Conservation (phyloP, 2,329 filamentous ascomycete species). For the Botrytis aclada region DNA sequence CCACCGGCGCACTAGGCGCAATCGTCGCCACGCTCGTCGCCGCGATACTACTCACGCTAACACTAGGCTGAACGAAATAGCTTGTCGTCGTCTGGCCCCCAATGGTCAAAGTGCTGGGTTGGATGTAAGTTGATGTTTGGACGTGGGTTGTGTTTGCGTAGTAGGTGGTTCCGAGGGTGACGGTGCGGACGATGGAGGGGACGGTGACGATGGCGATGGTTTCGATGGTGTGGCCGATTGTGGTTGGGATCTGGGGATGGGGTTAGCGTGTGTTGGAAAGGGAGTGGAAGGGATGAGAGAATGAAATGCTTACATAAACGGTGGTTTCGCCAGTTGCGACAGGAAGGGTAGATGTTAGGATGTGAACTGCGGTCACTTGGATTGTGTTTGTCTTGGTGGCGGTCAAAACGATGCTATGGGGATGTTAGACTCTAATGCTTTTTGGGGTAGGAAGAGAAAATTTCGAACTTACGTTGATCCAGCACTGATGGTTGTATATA, state of each 20-base stretch:
- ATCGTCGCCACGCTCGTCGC: not conserved
- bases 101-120: slow-evolving; percentile 8
- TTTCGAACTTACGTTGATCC: slow-evolving; percentile 35
- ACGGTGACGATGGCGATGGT: slow-evolving; percentile 29
- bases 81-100: not conserved
- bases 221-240: slow-evolving; percentile 27
- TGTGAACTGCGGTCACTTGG: slow-evolving; percentile 41
- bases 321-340: slow-evolving; percentile 32
- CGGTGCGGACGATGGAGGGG: slow-evolving; percentile 28
- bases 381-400: slow-evolving; percentile 44
- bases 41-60: not conserved
- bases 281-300: not conserved
- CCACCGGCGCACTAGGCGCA: slow-evolving; percentile 26
- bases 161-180: slow-evolving; percentile 19
- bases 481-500: slow-evolving; percentile 35
- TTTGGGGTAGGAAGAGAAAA: not conserved
- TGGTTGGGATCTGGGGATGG: slow-evolving; percentile 14
- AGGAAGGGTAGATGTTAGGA: slow-evolving; percentile 29
- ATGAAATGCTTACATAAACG: slow-evolving; percentile 10
- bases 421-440: not conserved
- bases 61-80: slow-evolving; percentile 15
- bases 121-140: not conserved
- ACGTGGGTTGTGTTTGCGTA: not conserved
- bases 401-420: slow-evolving; percentile 37
- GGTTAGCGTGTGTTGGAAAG: slow-evolving; percentile 24